Evolutionary conservation across 2,329 filamentous ascomycete genomes (phyloP).

Genomic region (Pyrenophora teres): DNA sequence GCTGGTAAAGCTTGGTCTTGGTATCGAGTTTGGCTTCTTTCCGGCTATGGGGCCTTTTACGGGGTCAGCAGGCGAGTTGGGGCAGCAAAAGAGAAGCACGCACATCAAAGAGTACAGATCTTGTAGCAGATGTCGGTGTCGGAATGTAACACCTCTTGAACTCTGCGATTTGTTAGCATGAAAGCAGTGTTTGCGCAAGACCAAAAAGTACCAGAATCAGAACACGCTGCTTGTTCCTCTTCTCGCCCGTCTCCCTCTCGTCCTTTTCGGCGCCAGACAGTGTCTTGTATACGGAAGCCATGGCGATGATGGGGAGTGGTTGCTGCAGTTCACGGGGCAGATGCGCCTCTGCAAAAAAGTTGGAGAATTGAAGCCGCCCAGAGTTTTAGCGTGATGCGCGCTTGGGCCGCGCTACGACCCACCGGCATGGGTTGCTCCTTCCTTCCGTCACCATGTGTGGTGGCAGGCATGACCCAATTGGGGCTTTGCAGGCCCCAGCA

Average conservation of each 20-base stretch:
- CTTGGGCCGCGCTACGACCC: conserved; percentile 13
- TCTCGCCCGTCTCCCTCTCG: conserved; percentile 40
- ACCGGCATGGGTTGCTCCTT: conserved; percentile 28
- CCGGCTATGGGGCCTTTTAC: conserved; percentile 71
- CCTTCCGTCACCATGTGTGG: conserved; percentile 28
- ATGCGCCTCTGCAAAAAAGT: conserved; percentile 24
- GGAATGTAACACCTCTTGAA: conserved; percentile 89
- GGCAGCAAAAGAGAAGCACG: background rate
- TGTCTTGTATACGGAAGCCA: conserved; percentile 64
- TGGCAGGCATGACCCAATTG: conserved; percentile 28
- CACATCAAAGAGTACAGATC: conserved; percentile 81
- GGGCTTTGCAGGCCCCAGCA: conserved; percentile 11
- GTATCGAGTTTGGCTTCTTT: conserved; percentile 98
- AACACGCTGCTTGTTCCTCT: conserved; percentile 64
- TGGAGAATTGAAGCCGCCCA: conserved; percentile 35
- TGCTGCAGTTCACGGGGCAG: conserved; percentile 17
- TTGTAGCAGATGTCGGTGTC: conserved; percentile 90
- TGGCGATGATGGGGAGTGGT: conserved; percentile 35
- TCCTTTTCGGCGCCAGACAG: conserved; percentile 52
- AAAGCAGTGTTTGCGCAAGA: background rate
- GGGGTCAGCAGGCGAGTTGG: conserved; percentile 9
- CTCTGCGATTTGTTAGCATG: conserved; percentile 53
- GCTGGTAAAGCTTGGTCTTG: conserved; percentile 74
- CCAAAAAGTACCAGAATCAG: conserved; percentile 66
- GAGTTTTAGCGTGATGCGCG: conserved; percentile 25